Evolutionary conservation across 176 grass and related monocot genomes (phyloP).

Genomic region (Zoysia pacifica): DNA sequence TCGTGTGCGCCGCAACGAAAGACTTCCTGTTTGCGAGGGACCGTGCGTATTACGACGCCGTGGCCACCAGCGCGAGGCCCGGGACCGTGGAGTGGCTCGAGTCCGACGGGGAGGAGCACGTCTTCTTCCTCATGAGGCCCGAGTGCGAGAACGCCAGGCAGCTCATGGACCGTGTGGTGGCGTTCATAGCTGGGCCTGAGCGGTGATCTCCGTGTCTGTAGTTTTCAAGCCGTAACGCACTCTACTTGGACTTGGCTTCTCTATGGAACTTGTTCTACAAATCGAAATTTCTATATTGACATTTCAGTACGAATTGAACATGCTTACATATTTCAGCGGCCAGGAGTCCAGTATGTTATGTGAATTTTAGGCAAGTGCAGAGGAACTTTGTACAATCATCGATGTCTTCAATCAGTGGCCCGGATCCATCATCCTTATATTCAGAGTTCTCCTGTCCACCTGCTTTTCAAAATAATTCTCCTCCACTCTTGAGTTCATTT

Average conservation of each 20-base stretch:
- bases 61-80: conserved; percentile 41
- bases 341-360: neutral
- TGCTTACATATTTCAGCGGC: too few species aligned
- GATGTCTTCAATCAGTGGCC: neutral
- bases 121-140: conserved; percentile 35
- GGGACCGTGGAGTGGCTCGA: conserved; percentile 39
- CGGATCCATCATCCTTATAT: neutral
- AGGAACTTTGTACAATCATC: neutral
- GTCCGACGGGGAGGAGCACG: conserved; percentile 33
- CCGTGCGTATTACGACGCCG: conserved; percentile 48
- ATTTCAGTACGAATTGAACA: too few species aligned
- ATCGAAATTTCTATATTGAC: too few species aligned
- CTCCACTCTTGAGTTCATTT: neutral
- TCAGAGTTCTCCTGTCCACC: neutral
- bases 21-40: conserved; percentile 43
- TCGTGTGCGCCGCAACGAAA: conserved; percentile 35
- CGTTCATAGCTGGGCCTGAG: conserved; percentile 36
- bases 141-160: conserved; percentile 41
- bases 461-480: neutral
- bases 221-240: neutral
- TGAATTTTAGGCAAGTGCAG: too few species aligned
- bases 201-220: neutral
- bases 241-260: neutral
- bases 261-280: too few species aligned
- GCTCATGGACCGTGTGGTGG: conserved; percentile 33